Evolutionary conservation across 1,139 yeast species (phyloP), one percentile per base, ranked within the genome.

Genomic region (Suhomyces coccinellae): DNA sequence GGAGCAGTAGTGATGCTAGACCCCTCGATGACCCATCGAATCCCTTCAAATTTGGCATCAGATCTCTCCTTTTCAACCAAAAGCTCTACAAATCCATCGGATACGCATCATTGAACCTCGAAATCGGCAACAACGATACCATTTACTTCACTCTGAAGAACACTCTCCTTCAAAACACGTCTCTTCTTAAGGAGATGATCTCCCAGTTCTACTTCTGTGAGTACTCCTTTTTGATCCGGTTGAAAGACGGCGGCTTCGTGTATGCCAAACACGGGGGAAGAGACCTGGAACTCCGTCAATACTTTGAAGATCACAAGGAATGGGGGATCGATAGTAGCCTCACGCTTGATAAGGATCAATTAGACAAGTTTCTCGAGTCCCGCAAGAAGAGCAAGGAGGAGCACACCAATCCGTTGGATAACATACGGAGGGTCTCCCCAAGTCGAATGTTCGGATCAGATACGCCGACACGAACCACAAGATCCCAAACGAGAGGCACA

Each of bases 151-250:
- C 49, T 1, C 20, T 49, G 3, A 34, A 30, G 27, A 34, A 46
- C 16, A 46, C 32, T 12, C 34, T 39, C 28, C 38, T 49, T 29
- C 40, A 49, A 9, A 40, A 40, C 32, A 34, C 43, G 3, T 38
- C 42, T 9, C 40, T 52, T 16, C 17, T 51, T 12, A 36, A 36
- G 6, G 38, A 36, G 13, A 45, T 40, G 34, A 36, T 52, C 16
- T 40, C 30, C n/a, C 38, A 40, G n/a, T 42, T 53, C 31, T 45
- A 35, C 38, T 41, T 51, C 29, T 38, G 53, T 10, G 50, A 51
- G 17, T 38, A 42, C 33, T 29, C 48, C n/a, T 27, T 52, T 2
- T 36, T 52, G 5, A 38, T 52, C 7, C 41, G 40, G 12, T 40
- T 54, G 24, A 44, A 41, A 11, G 42, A 45, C 6, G 38, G 34